These are phyloP conservation scores for Lyophyllum shimeji DNA, from an alignment of 768 basidiomycete species.

Conservation along the genomic window DNA sequence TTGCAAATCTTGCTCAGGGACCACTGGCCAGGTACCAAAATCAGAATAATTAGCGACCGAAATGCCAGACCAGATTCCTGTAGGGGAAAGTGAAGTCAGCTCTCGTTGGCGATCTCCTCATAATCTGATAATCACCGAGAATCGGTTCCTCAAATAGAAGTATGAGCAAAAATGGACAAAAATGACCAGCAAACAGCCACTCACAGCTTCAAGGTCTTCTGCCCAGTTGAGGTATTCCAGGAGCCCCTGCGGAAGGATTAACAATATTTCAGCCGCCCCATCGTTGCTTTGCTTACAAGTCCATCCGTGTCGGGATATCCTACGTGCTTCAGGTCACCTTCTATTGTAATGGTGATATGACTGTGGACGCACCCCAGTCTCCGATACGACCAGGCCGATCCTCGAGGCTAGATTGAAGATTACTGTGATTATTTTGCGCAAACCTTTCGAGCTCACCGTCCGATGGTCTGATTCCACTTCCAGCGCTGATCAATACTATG, in stretches of 20 bases:
- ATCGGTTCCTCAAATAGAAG: conserved; percentile 25
- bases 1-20: conserved; percentile 31
- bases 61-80: conserved; percentile 27
- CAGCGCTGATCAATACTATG: conserved; percentile 46
- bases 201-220: conserved; percentile 36
- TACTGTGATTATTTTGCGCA: conserved; percentile 32
- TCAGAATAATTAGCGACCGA: conserved; percentile 34
- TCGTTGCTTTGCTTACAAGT: conserved; percentile 31
- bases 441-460: conserved; percentile 41
- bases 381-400: conserved; percentile 29
- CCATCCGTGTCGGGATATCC: conserved; percentile 58
- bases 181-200: background rate
- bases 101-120: background rate
- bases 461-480: conserved; percentile 62
- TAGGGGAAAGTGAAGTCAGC: background rate
- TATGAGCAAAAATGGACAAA: background rate
- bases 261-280: background rate
- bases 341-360: background rate
- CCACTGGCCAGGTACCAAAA: conserved; percentile 32
- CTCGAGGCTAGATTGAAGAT: conserved; percentile 37
- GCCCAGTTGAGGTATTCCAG: conserved; percentile 42
- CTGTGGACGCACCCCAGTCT: conserved; percentile 38
- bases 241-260: conserved; percentile 24
- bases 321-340: conserved; percentile 17
- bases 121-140: conserved; percentile 21